These are phyloP conservation scores for Flueggea neowawraea DNA, from an alignment of 441 rosid genomes.

Conservation along the genomic window DNA sequence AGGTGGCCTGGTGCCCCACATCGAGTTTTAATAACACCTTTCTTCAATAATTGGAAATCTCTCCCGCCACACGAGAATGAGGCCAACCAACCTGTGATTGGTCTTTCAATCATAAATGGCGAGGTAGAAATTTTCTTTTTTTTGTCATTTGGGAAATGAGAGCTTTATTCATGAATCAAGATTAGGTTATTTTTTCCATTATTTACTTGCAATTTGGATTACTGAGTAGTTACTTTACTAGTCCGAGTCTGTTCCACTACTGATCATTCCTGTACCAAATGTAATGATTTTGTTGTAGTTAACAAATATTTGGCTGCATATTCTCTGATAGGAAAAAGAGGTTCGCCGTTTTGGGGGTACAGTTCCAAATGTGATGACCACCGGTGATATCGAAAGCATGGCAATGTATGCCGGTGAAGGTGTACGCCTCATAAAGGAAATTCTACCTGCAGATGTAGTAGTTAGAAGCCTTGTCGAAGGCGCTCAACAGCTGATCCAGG, in stretches of 20 bases:
- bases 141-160: too few species aligned
- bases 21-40: constrained; percentile 62
- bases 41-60: constrained; percentile 58
- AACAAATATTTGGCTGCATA: neutral
- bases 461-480: constrained; percentile 58
- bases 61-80: constrained; percentile 53
- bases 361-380: constrained; percentile 61
- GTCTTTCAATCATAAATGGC: constrained; percentile 59
- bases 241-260: too few species aligned
- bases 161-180: too few species aligned
- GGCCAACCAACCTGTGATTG: constrained; percentile 69
- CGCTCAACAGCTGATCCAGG: constrained; percentile 50
- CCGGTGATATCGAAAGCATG: constrained; percentile 88
- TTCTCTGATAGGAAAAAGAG: constrained; percentile 60
- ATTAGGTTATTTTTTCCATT: too few species aligned
- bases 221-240: too few species aligned
- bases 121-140: constrained; percentile 25
- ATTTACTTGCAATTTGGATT: too few species aligned
- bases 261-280: too few species aligned
- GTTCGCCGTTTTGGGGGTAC: constrained; percentile 61
- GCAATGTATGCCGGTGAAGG: constrained; percentile 89
- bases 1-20: constrained; percentile 89
- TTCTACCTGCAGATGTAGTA: constrained; percentile 62
- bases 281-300: too few species aligned
- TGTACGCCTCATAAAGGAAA: constrained; percentile 55